Evolutionary conservation across 495 filamentous ascomycete genomes (phyloP).

Genomic region (Podospora australis): DNA sequence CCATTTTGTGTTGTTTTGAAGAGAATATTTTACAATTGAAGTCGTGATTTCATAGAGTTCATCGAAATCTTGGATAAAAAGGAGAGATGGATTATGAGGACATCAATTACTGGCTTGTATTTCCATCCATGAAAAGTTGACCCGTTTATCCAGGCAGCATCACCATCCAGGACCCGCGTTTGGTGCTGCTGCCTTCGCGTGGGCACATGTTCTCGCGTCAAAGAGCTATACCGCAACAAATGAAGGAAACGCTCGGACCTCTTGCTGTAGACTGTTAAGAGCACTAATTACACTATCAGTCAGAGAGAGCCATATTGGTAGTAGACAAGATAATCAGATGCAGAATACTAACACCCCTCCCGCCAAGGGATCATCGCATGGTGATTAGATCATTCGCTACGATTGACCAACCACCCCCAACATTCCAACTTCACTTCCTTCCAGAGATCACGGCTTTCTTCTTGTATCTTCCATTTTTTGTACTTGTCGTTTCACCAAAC

Average conservation of each 20-base stretch:
- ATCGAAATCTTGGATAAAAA: too few species aligned
- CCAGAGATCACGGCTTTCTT: too few species aligned
- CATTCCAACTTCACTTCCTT: too few species aligned
- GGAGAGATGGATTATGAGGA: background rate
- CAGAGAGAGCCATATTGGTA: too few species aligned
- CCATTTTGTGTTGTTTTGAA: slow-evolving; percentile 52
- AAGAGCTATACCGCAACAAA: too few species aligned
- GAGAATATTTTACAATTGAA: background rate
- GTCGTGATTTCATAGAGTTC: background rate
- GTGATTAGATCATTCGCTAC: too few species aligned
- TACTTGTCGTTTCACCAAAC: background rate
- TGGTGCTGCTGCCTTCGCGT: slow-evolving; percentile 16
- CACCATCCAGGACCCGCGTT: slow-evolving; percentile 6
- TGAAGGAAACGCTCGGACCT: background rate
- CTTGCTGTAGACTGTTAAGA: background rate
- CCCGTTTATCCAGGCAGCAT: slow-evolving; percentile 23
- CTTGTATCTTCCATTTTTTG: background rate
- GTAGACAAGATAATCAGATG: too few species aligned
- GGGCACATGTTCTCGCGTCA: slow-evolving; percentile 28
- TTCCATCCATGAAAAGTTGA: background rate
- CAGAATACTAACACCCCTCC: too few species aligned
- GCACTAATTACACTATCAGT: too few species aligned
- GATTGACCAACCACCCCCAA: too few species aligned
- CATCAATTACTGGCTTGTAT: too few species aligned
- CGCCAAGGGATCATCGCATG: too few species aligned